Conservation (phyloP, 805 yeast species). For the Komagataella ulmi region DNA sequence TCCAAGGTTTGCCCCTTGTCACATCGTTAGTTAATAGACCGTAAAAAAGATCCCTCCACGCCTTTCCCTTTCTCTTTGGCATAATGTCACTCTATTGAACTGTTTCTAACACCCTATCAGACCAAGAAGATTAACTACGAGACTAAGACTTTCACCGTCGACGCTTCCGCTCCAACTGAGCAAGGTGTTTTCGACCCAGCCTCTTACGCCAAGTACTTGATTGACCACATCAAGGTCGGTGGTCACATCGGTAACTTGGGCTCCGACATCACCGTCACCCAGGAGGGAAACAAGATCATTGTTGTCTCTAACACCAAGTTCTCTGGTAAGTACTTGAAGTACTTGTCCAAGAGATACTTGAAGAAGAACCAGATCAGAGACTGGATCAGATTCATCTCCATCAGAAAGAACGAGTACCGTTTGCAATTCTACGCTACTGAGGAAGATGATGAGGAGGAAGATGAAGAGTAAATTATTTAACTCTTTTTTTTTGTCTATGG, state of each 20-base stretch:
- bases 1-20: conserved; percentile 21
- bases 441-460: conserved; percentile 85
- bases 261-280: conserved; percentile 78
- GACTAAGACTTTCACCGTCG: conserved; percentile 87
- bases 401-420: conserved; percentile 90
- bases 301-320: conserved; percentile 88
- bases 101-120: conserved; percentile 20
- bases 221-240: conserved; percentile 98
- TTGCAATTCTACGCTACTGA: conserved; percentile 98
- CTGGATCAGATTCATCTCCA: conserved; percentile 98
- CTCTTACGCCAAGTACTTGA: conserved; percentile 93
- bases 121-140: conserved; percentile 64
- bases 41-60: conserved; percentile 4
- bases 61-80: conserved; percentile 36
- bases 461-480: conserved; percentile 60
- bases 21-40: conserved; percentile 27
- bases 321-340: conserved; percentile 99
- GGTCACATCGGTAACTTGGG: conserved; percentile 95
- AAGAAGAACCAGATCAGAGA: conserved; percentile 99
- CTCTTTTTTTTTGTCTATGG: not conserved
- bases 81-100: conserved; percentile 43
- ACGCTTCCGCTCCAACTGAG: conserved; percentile 94
- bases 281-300: conserved; percentile 79
- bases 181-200: conserved; percentile 97
- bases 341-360: conserved; percentile 98